Base-by-base conservation (phyloP, 1,284 basidiomycete genomes). In the Athelia psychrophila region DNA sequence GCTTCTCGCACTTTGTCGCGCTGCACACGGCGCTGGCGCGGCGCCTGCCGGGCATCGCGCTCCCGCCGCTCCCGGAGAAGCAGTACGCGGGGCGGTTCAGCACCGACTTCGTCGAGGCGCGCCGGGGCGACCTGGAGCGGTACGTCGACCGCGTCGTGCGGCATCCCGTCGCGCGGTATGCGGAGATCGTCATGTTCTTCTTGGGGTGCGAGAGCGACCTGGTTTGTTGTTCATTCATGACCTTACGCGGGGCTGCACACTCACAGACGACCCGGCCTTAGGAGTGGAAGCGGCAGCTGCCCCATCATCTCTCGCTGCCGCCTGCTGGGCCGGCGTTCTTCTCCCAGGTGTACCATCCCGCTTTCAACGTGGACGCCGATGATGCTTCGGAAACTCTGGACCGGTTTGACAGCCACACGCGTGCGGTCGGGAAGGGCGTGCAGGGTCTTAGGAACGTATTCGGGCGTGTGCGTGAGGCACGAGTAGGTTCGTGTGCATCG, bases 1-100 rank as follows among this genome's bases (percentile, higher is more conserved):
- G 92, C 10, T 95, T 90, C 70, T 92, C 89, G 2, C 89, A 94
- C 55, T 95, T 95, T 59, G 83, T 87, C 19, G 79, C 86, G 54
- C 75, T 94, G 22, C 86, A 91, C 57, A 83, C 85, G 1, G 80
- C 85, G 2, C 70, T 94, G 36, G 72, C 76, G 24, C 73, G 81
- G 30, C 76, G 83, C 5, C 78, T 90, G 8, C 87, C 90, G 8
- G 88, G 88, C 0, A 80, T 94, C 35, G 83, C 84, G 2, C 73
- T 94, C 1, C 91, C 91, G 0, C 87, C 90, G 0, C 74, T 94
- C 2, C 92, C 92, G 0, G 86, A 90, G 65, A 91, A 93, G 64
- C 86, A 91, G 60, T 90, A 92, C 58, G 77, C 88, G 0, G 89
- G 88, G 1, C 74, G 90, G 3, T 93, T 93, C 65, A 88, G 80